Base-by-base conservation (phyloP, 2,329 filamentous ascomycete species). In the Aspergillus floridensis region DNA sequence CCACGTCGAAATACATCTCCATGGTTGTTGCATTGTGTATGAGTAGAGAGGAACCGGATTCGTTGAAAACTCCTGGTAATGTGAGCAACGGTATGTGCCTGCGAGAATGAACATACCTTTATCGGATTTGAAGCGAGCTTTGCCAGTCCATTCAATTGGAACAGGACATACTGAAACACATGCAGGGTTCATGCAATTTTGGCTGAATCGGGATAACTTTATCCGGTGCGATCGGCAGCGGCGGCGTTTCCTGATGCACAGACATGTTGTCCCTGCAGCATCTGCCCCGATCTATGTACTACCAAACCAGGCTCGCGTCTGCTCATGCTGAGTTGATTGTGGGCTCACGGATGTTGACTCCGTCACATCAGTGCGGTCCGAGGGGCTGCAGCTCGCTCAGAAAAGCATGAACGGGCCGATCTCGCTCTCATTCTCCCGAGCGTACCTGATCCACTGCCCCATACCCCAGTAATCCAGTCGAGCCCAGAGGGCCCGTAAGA, bases 401-500 rank as follows among this genome's bases (percentile, higher is more conserved):
- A 63, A 63, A 10, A 65, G 50, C 29, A 63, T 54, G 47, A 56
- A 62, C 32, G 56, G 49, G 22, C 55, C 48, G 24, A 59, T 54
- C 31, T 59, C 31, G 5, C 48, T 26, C 16, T 61, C 61, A 44
- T 57, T 56, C 19, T 62, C 51, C 10, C 53, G 54, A 22, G 55
- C 63, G 44, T 56, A 62, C 24, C 44, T 52, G 19, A 59, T 58
- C 58, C 56, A 65, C 19, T 53, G 63, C 53, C 66, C 56, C 58
- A 61, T 47, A 46, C 59, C 50, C 59, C 59, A 58, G 59, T 62
- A 52, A n/a, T 60, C 56, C 29, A 22, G 10, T 48, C 59, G 46
- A 14, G 44, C 19, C 66, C 66, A 69, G 48, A 66, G 65, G 3
- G 50, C 57, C 44, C 55, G 59, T 29, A 68, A 56, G 52, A 69